Percentiles rank a stretch among this genome's conserved stretches.
phyloP scores from a whole-genome alignment of 192 early-diverging fungal genomes.

The Bifiguratus adelaidae region DNA sequence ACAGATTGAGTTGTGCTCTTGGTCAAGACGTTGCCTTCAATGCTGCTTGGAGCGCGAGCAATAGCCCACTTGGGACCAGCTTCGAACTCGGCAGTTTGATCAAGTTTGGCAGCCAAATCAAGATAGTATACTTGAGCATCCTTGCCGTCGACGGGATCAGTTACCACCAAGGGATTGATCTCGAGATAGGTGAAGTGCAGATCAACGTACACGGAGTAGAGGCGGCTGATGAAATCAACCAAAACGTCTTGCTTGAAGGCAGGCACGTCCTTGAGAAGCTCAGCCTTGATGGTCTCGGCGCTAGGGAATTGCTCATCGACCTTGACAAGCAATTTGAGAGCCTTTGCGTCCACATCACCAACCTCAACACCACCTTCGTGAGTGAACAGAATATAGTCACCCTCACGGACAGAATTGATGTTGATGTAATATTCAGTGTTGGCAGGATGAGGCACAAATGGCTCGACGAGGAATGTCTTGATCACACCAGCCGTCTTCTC shows the following conservation, averaged over 20 bases:
- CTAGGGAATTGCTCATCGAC: constrained; percentile 71
- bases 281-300: constrained; percentile 45
- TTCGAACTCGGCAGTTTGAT: constrained; percentile 98
- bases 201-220: constrained; percentile 93
- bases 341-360: constrained; percentile 98
- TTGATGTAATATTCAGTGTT: constrained; percentile 95
- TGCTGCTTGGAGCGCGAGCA: constrained; percentile 55
- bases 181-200: constrained; percentile 99
- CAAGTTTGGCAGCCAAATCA: constrained; percentile 95
- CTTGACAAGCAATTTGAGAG: constrained; percentile 71
- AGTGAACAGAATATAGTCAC: constrained; percentile 94
- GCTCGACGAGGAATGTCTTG: constrained; percentile 93
- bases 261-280: constrained; percentile 61
- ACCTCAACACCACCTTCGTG: constrained; percentile 98
- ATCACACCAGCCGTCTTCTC: constrained; percentile 76
- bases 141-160: constrained; percentile 45
- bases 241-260: constrained; percentile 62
- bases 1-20: constrained; percentile 24
- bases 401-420: constrained; percentile 92
- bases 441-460: constrained; percentile 83
- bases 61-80: constrained; percentile 92
- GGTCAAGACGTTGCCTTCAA: constrained; percentile 30
- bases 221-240: constrained; percentile 83
- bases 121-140: constrained; percentile 77
- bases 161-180: constrained; percentile 97